These are phyloP conservation scores for Diaporthe capsici DNA, from an alignment of 2,329 filamentous ascomycete genomes.

Conservation along the genomic window DNA sequence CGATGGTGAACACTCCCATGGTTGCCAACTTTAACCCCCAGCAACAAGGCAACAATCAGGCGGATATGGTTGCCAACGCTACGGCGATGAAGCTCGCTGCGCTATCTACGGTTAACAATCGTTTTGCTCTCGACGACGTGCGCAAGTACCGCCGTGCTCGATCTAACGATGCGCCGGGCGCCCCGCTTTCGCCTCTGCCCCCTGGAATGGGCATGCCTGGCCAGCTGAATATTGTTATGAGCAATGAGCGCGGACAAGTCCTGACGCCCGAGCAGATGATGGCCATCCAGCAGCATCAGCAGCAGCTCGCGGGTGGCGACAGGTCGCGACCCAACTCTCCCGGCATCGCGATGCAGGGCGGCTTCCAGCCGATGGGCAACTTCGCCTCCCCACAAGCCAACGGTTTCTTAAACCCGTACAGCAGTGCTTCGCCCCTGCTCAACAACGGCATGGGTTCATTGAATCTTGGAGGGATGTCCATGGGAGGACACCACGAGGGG, in stretches of 20 bases:
- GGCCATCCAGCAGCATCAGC: conserved; percentile 75
- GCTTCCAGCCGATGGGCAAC: conserved; percentile 74
- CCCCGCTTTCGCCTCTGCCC: conserved; percentile 74
- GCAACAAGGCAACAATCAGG: conserved; percentile 78
- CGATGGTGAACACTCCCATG: conserved; percentile 98
- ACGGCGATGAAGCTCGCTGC: conserved; percentile 99
- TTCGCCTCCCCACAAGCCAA: conserved; percentile 95
- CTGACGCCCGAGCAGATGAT: conserved; percentile 88
- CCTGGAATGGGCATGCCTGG: conserved; percentile 70
- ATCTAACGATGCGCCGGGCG: conserved; percentile 83
- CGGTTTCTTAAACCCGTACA: conserved; percentile 92
- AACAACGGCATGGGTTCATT: conserved; percentile 80
- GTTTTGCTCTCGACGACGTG: conserved; percentile 95
- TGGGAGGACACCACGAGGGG: conserved; percentile 80
- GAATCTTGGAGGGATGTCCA: conserved; percentile 79
- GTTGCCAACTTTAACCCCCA: conserved; percentile 83
- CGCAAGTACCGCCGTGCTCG: conserved; percentile 94
- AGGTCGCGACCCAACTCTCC: conserved; percentile 93
- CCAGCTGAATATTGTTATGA: conserved; percentile 83
- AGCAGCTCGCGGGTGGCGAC: conserved; percentile 68
- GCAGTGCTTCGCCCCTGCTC: conserved; percentile 78
- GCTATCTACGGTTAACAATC: conserved; percentile 97
- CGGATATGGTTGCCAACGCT: conserved; percentile 98
- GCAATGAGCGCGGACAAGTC: conserved; percentile 92
- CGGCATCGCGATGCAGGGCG: conserved; percentile 71